phyloP scores from a whole-genome alignment of 495 filamentous ascomycete species.

The Pseudevernia furfuracea region DNA sequence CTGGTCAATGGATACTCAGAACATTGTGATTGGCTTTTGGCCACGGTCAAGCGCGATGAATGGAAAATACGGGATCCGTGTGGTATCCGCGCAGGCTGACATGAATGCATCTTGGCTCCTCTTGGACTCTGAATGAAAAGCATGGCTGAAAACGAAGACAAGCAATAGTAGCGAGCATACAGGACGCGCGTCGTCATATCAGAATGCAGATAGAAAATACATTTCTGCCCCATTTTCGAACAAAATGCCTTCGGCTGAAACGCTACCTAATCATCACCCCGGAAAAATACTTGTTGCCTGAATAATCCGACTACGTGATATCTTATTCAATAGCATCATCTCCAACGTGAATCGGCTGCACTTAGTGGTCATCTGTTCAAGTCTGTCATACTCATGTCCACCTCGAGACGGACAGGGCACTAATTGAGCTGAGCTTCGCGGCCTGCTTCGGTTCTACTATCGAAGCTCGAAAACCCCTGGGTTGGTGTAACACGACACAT shows the following conservation, averaged over 20 bases:
- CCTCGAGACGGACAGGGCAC: no score
- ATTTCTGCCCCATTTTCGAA: background rate
- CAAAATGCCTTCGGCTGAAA: background rate
- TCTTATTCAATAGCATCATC: no score
- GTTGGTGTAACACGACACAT: no score
- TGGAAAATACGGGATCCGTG: background rate
- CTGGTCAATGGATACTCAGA: conserved; percentile 1
- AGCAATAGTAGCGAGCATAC: background rate
- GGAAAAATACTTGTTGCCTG: background rate
- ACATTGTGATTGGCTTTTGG: conserved; percentile 11
- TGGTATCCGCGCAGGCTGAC: background rate
- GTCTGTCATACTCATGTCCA: no score
- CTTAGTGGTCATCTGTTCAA: no score
- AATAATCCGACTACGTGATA: no score
- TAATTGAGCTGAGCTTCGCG: no score
- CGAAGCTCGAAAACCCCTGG: no score
- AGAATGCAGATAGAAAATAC: background rate
- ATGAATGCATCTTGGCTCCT: background rate
- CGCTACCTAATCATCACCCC: background rate
- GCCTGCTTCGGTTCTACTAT: no score
- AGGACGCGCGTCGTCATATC: background rate
- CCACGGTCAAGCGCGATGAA: conserved; percentile 7
- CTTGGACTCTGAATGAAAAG: background rate
- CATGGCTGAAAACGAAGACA: background rate
- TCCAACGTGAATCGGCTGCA: no score